Evolutionary conservation across 345 rosid species (phyloP).

Genomic region (Isatis tinctoria): DNA sequence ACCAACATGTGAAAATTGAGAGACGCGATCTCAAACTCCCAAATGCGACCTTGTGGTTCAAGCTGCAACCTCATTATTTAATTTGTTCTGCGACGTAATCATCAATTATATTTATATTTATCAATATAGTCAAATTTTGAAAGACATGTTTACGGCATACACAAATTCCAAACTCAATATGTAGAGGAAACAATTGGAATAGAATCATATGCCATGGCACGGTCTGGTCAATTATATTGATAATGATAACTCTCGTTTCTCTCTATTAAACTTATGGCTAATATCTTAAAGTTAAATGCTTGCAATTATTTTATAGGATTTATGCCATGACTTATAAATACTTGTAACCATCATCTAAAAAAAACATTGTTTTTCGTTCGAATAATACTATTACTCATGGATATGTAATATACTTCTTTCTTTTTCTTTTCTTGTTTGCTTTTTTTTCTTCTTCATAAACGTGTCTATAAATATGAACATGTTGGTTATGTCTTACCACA

Average conservation of each 20-base stretch:
- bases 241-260: background rate
- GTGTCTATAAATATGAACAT: slow-evolving; percentile 23
- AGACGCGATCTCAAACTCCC: background rate
- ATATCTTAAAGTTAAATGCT: background rate
- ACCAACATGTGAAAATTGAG: background rate
- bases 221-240: slow-evolving; percentile 30
- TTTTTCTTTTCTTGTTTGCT: too few relatives aligned
- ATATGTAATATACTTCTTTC: background rate
- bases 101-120: background rate
- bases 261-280: slow-evolving; percentile 6
- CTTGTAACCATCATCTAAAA: background rate
- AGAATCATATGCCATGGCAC: slow-evolving; percentile 33
- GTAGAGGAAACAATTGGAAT: slow-evolving; percentile 27
- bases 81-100: background rate
- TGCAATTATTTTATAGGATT: background rate
- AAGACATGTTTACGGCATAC: slow-evolving; percentile 4
- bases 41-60: background rate
- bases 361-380: background rate
- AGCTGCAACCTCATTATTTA: background rate
- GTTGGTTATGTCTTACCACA: slow-evolving; percentile 5
- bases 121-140: slow-evolving; percentile 5
- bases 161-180: background rate
- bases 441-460: background rate
- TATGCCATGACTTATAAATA: background rate
- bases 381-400: background rate